Percentiles rank a stretch among this genome's conserved stretches.
Conservation (phyloP, 345 rosid species). For the Raphanus raphanistrum region DNA sequence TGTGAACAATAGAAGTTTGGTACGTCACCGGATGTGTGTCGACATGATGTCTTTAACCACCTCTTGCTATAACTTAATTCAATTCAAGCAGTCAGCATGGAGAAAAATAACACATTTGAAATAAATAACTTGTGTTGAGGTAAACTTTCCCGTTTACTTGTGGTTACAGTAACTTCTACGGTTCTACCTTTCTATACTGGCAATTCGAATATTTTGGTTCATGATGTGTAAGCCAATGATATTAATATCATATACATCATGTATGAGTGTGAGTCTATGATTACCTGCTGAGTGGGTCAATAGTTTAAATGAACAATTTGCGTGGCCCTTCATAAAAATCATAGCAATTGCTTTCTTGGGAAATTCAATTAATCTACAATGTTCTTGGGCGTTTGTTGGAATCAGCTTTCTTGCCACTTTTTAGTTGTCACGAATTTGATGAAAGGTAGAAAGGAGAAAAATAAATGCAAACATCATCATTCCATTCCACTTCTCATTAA, state of each 20-base stretch:
- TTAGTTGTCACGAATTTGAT: conserved; percentile 33
- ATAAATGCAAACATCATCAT: conserved; percentile 29
- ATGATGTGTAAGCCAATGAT: not conserved
- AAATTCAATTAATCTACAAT: conserved; percentile 7
- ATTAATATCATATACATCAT: not conserved
- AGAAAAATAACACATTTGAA: not conserved
- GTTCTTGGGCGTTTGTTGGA: conserved; percentile 24
- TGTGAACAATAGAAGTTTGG: not conserved
- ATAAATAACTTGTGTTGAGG: not conserved
- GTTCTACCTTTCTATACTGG: not conserved
- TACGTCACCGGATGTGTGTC: not conserved
- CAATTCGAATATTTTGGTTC: not conserved
- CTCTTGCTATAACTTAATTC: not conserved
- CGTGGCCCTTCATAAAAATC: not conserved
- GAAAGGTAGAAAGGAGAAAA: not conserved
- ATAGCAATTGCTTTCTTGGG: not conserved
- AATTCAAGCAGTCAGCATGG: not conserved
- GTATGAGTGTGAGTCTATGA: not conserved
- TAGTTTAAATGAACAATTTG: conserved; percentile 10
- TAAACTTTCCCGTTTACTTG: not conserved
- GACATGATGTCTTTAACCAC: not conserved
- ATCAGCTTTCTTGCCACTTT: conserved; percentile 29
- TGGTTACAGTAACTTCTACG: not conserved
- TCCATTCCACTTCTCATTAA: conserved; percentile 14
- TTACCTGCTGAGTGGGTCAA: conserved; percentile 14